Base-by-base conservation (phyloP, 2,329 filamentous ascomycete genomes). In the Colletotrichum sp. region DNA sequence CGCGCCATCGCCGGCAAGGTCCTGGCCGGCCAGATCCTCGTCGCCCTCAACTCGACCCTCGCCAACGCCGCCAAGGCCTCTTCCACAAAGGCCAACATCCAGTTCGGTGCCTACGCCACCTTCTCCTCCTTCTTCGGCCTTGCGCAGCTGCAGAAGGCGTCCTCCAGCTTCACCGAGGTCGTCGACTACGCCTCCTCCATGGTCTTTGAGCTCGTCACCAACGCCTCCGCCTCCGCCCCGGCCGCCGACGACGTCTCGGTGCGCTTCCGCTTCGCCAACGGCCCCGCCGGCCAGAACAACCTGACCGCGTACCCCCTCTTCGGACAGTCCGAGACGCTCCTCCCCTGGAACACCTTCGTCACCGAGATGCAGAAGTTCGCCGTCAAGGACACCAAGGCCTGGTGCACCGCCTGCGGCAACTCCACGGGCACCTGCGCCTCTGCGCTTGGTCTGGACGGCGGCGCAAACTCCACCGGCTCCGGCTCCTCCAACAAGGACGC, bases 161-260 rank as follows among this genome's bases (percentile, higher is more conserved):
- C 88, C 74, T 78, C 85, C 2, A 86, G 94, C 82, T 98, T 98
- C 86, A 92, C 86, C 74, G 94, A 94, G 70, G 87, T 98, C 14
- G 92, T 93, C n/a, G 93, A 96, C 85, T 98, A 98, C 80, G 95
- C 95, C 7, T 94, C 93, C 4, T 92, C 92, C 77, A 95, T 98
- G 90, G 89, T 89, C 7, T 96, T 97, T 82, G 96, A 98, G 87
- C 86, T 93, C 26, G 87, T 92, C 69, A 91, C 90, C 70, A 87
- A 88, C 78, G 84, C 89, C 89, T 85, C 86, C 5, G 87, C 84
- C 14, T 71, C 80, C 63, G 78, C 81, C 81, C 90, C 92, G 13
- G 77, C 79, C 73, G 55, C 65, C 36, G 79, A 86, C 34, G 87
- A 91, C 69, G 85, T 93, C 77, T 86, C 84, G 13, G 90, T 93